Conservation (phyloP, 441 rosid genomes). For the Kokia cookei region DNA sequence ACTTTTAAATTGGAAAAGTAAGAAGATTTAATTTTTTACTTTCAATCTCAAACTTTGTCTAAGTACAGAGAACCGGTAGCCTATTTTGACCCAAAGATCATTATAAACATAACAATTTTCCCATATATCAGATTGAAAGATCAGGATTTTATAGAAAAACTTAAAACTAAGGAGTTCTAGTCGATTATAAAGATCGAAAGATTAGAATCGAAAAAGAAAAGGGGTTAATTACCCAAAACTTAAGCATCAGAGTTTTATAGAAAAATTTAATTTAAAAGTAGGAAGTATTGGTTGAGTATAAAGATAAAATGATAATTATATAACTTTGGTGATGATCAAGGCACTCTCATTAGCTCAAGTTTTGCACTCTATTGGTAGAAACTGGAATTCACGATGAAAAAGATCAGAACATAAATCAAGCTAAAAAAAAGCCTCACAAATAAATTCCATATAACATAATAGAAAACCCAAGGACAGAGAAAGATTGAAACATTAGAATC, state of each 20-base stretch:
- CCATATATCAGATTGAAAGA: background rate
- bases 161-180: background rate
- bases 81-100: background rate
- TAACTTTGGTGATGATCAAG: background rate
- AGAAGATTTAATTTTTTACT: background rate
- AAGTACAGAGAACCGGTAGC: background rate
- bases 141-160: background rate
- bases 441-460: background rate
- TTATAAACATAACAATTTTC: background rate
- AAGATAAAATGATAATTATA: background rate
- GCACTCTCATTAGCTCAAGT: background rate
- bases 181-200: background rate
- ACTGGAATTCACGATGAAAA: background rate
- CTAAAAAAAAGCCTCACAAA: background rate
- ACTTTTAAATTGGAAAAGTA: background rate
- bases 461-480: background rate
- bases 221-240: slow-evolving; percentile 1
- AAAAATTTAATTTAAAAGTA: background rate
- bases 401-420: background rate
- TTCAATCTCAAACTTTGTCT: background rate
- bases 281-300: background rate
- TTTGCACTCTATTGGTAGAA: background rate
- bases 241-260: background rate
- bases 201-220: background rate
- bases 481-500: background rate